Percentiles rank a stretch among this genome's conserved stretches.
These are phyloP conservation scores for Malus hybrid DNA, from an alignment of 331 rosid genomes.

Conservation along the genomic window DNA sequence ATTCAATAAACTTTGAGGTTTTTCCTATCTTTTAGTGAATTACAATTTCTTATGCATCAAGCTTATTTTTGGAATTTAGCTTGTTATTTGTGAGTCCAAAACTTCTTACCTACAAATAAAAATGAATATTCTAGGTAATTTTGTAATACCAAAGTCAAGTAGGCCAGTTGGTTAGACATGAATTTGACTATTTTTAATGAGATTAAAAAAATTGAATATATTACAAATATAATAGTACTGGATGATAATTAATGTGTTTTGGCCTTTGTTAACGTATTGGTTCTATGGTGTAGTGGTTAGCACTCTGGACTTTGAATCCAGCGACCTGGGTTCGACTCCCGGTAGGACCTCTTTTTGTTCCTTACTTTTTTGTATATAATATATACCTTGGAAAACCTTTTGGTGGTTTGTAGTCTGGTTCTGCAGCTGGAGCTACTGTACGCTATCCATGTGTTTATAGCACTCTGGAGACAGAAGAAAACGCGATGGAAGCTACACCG, in stretches of 20 bases:
- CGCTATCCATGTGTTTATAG: background rate
- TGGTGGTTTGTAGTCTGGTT: background rate
- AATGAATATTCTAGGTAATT: too few relatives aligned
- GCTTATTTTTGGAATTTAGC: background rate
- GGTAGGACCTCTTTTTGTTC: conserved; percentile 43
- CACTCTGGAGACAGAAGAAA: background rate
- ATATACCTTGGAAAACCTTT: background rate
- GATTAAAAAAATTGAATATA: background rate
- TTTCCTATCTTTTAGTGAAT: background rate
- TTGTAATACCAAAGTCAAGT: background rate
- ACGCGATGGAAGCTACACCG: background rate
- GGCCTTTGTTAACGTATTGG: background rate
- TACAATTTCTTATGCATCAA: background rate
- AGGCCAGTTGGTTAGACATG: background rate
- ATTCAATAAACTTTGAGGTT: too few relatives aligned
- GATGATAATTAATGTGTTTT: fast-evolving
- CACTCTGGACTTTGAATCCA: conserved; percentile 76
- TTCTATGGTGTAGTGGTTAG: conserved; percentile 82
- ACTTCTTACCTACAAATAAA: too few relatives aligned
- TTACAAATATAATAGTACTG: background rate
- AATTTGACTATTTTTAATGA: background rate
- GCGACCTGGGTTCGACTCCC: conserved; percentile 78
- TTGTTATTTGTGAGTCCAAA: background rate
- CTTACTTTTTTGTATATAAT: background rate
- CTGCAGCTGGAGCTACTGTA: background rate